phyloP scores from a whole-genome alignment of 495 filamentous ascomycete genomes.

The Penicillium manginii region DNA sequence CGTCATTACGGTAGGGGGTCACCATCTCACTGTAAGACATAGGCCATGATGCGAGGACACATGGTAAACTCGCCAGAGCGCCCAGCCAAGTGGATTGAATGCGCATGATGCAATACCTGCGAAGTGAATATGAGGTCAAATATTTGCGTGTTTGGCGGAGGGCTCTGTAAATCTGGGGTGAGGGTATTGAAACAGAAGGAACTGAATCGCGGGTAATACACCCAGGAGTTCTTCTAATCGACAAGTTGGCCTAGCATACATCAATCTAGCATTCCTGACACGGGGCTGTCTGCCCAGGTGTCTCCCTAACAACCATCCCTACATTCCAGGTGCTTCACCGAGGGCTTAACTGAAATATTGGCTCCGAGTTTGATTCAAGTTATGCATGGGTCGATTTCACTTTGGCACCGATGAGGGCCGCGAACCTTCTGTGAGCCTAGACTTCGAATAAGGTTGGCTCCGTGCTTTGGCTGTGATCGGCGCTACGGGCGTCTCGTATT shows the following conservation, averaged over 20 bases:
- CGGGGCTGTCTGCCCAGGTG: no score
- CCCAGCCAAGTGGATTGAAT: conserved; percentile 12
- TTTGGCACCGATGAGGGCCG: no score
- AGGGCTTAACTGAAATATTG: no score
- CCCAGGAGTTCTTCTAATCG: neutral
- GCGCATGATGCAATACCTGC: conserved; percentile 15
- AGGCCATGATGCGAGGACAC: conserved; percentile 18
- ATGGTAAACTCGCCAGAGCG: conserved; percentile 16
- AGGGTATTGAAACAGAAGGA: neutral
- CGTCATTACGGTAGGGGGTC: conserved; percentile 12
- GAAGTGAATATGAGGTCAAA: no score
- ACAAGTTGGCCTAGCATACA: neutral
- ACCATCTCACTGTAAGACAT: neutral
- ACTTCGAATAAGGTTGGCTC: no score
- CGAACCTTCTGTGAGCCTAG: no score
- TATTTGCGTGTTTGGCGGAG: no score
- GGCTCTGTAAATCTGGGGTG: no score
- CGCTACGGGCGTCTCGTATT: no score
- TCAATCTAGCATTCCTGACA: neutral
- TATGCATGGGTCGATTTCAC: no score
- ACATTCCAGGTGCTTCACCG: neutral
- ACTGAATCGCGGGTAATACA: neutral
- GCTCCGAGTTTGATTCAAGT: no score
- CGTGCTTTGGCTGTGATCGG: no score
- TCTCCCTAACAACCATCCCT: neutral